Conservation (phyloP, 2,329 filamentous ascomycete genomes). For the Corinectria fuckeliana region DNA sequence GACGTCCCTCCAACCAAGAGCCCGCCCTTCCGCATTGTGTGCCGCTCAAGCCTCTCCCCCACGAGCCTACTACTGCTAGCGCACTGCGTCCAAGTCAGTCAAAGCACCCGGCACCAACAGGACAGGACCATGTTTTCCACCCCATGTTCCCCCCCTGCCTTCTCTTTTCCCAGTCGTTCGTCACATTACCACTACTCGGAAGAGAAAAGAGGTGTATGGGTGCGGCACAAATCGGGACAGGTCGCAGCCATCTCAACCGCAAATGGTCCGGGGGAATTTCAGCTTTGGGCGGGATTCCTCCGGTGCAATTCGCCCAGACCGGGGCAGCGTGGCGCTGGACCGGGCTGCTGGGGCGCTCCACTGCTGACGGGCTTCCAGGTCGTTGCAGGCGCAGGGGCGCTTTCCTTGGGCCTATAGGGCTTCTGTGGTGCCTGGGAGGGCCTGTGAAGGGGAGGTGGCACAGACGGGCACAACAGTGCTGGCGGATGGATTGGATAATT, state of each 20-base stretch:
- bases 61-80: no score
- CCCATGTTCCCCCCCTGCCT: no score
- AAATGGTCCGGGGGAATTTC: background rate
- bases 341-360: slow-evolving; percentile 7
- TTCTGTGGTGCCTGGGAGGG: slow-evolving; percentile 6
- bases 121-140: no score
- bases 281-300: background rate
- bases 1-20: slow-evolving; percentile 5
- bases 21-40: background rate
- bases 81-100: no score
- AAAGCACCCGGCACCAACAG: background rate
- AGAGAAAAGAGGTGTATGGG: no score
- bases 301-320: slow-evolving; percentile 7
- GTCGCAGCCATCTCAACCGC: background rate
- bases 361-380: background rate
- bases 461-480: background rate
- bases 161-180: no score
- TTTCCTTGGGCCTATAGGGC: slow-evolving; percentile 11
- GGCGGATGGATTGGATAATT: background rate
- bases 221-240: slow-evolving; percentile 1
- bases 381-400: slow-evolving; percentile 12
- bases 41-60: background rate
- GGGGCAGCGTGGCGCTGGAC: slow-evolving; percentile 13
- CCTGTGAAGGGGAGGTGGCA: slow-evolving; percentile 1
- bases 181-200: no score